Base-by-base conservation (phyloP, 352 stramenopile genomes). In the Pythium vanterpoolii region DNA sequence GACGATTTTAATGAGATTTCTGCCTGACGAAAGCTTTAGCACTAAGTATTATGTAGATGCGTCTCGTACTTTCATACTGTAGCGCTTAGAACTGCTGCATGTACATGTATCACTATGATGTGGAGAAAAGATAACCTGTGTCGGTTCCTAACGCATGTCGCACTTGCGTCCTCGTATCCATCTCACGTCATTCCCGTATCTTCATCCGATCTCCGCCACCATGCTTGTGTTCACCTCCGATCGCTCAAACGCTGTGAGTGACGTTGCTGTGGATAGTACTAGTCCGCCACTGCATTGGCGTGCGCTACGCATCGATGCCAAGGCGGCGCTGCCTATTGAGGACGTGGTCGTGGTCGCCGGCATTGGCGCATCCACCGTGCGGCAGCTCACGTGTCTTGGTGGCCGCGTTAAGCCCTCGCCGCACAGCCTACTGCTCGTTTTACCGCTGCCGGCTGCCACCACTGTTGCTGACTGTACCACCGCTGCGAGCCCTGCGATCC, bases 361-460 rank as follows among this genome's bases (percentile, higher is more conserved):
- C n/a, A 60, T 62, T 6, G 57, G 72, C 49, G 40, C 60, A 6
- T n/a, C 39, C 36, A 59, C 30, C 13, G 46, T 44, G 49, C 74
- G 69, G 9, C 83, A 92, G 63, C 59, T 92, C 23, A 89, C 78
- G 50, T 74, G 73, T 49, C 40, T 92, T 18, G 78, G 78, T 11
- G 83, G 73, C 48, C 77, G 75, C 50, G 73, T 87, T 26, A 83
- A 83, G 52, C 62, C 68, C 16, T 61, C 73, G 27, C 61, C 60
- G 3, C 74, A 69, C 49, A 74, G 75, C 16, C 38, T 72, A 31
- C 53, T 89, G 38, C 64, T 86, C 33, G 64, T 87, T 30, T 60
- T 90, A 7, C 71, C 78, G 24, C 61, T 92, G 23, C 58, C 66
- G 4, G 43, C 26, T 0, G 6, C 34, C 14, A 18, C 34, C 34